A percentile compares a stretch with the other conserved stretches of the same genome.
These are phyloP conservation scores for Diaporthe sp. DNA, from an alignment of 2,329 filamentous ascomycete species.

Conservation along the genomic window DNA sequence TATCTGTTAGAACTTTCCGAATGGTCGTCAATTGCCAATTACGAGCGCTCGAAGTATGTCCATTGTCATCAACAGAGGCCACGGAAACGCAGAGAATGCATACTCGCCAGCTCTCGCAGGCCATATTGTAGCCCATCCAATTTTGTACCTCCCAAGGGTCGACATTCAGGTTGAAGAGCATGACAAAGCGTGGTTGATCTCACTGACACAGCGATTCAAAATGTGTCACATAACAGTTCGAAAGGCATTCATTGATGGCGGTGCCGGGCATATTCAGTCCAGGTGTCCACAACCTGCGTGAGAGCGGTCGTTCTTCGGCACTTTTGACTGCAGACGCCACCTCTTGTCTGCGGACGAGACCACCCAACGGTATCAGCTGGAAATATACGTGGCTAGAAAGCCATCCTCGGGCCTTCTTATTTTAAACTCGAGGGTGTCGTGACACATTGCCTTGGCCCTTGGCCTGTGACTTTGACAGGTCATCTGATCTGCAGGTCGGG, in stretches of 20 bases:
- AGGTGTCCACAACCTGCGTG: not conserved
- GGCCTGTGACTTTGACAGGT: slow-evolving; percentile 17
- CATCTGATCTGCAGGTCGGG: slow-evolving; percentile 13
- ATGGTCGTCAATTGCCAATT: not conserved
- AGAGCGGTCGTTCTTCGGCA: not conserved
- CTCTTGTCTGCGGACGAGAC: not conserved
- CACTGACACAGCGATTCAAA: not conserved
- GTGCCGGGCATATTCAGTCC: not conserved
- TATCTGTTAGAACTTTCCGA: not conserved
- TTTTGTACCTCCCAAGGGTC: not conserved
- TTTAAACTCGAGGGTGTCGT: not conserved
- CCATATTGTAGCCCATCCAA: not conserved
- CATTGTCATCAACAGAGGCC: not conserved
- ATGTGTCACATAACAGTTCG: too few relatives aligned
- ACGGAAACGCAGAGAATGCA: too few relatives aligned
- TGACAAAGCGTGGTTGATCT: not conserved
- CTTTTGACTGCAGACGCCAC: not conserved
- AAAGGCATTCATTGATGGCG: not conserved
- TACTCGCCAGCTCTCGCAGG: too few relatives aligned
- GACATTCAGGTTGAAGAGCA: too few relatives aligned
- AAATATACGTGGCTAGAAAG: not conserved
- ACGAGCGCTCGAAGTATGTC: not conserved
- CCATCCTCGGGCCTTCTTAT: slow-evolving; percentile 1
- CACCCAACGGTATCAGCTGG: not conserved
- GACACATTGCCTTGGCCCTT: not conserved